A percentile compares a stretch with the other conserved stretches of the same genome.
Evolutionary conservation across 225 moss, liverwort and hornwort species (phyloP).

Genomic region (Straminergon stramineum): DNA sequence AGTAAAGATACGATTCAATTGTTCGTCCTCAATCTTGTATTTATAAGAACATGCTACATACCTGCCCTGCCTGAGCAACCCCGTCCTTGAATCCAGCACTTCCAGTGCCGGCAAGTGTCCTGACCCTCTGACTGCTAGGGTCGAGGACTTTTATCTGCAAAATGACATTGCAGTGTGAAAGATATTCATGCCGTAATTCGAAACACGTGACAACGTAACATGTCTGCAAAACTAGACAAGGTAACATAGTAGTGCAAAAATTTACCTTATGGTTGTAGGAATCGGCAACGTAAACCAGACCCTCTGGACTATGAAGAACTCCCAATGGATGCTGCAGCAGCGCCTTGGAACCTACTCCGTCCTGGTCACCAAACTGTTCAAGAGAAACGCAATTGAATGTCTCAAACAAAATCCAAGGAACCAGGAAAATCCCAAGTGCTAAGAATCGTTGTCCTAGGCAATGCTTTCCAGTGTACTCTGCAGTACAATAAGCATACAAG

Average conservation of each 20-base stretch:
- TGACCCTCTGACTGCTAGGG: constrained; percentile 41
- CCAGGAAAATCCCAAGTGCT: background rate
- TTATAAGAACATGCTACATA: background rate
- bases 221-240: background rate
- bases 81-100: constrained; percentile 94
- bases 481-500: background rate
- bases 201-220: background rate
- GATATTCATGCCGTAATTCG: background rate
- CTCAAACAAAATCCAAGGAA: background rate
- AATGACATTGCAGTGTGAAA: background rate
- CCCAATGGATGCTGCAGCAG: constrained; percentile 87
- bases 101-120: constrained; percentile 75
- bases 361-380: constrained; percentile 87
- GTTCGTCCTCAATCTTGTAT: background rate
- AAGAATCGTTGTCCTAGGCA: background rate
- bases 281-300: constrained; percentile 81
- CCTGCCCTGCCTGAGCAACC: constrained; percentile 54
- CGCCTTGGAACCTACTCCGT: constrained; percentile 71
- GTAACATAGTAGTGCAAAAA: background rate
- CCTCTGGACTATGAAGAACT: constrained; percentile 56
- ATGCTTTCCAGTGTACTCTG: background rate
- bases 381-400: background rate
- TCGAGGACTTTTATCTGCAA: constrained; percentile 49
- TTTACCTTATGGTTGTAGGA: constrained; percentile 97
- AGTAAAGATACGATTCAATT: background rate